Conservation (phyloP, 108 stramenopile species). For the Cylindrotheca fusiformis region DNA sequence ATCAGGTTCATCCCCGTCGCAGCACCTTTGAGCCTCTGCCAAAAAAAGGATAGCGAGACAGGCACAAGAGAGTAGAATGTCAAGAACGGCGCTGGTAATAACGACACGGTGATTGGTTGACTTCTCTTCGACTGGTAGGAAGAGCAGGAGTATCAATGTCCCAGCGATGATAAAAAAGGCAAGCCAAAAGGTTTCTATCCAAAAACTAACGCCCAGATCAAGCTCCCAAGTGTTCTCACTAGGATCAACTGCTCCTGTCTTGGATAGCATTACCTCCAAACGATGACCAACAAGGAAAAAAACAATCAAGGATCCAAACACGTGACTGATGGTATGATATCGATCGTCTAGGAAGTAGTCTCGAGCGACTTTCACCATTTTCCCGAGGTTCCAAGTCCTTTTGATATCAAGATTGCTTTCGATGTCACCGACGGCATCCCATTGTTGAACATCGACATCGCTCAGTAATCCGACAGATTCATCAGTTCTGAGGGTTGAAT, state of each 20-base stretch:
- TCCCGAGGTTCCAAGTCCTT: background rate
- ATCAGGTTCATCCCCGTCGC: conserved; percentile 21
- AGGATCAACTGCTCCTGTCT: conserved; percentile 9
- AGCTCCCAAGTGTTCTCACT: conserved; percentile 35
- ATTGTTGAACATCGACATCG: conserved; percentile 16
- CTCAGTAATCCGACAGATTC: conserved; percentile 34
- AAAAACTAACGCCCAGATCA: conserved; percentile 34
- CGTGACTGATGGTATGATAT: conserved; percentile 35
- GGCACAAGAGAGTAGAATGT: conserved; percentile 39
- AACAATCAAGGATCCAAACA: conserved; percentile 53
- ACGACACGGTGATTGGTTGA: background rate
- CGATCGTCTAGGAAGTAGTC: conserved; percentile 28
- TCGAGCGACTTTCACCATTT: conserved; percentile 4
- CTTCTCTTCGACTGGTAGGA: conserved; percentile 13
- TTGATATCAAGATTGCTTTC: background rate
- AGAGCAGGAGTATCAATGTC: conserved; percentile 19
- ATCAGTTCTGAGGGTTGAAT: conserved; percentile 23
- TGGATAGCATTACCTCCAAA: conserved; percentile 39
- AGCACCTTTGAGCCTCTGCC: conserved; percentile 70
- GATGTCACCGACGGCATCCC: background rate
- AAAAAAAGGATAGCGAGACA: conserved; percentile 59
- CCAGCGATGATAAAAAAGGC: conserved; percentile 34
- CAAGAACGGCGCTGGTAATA: conserved; percentile 40
- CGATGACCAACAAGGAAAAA: conserved; percentile 55
- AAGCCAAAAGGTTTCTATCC: conserved; percentile 48